phyloP scores from a whole-genome alignment of 352 stramenopile genomes.

The Pythium sukuiense region DNA sequence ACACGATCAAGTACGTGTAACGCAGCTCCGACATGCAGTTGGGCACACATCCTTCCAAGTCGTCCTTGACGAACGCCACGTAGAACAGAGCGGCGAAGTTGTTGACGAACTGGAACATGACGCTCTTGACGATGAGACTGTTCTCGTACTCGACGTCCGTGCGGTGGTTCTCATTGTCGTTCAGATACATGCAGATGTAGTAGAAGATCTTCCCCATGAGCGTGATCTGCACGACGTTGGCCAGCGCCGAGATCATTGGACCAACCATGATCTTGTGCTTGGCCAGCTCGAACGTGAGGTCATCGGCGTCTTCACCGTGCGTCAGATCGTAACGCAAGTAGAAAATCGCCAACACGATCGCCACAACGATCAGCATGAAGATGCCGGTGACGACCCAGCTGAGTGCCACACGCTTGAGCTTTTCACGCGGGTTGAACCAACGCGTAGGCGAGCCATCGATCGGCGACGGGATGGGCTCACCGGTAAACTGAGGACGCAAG shows the following conservation, averaged over 20 bases:
- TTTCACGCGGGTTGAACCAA: constrained; percentile 66
- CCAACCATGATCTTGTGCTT: constrained; percentile 66
- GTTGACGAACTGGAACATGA: constrained; percentile 96
- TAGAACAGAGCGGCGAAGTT: constrained; percentile 95
- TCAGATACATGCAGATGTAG: constrained; percentile 84
- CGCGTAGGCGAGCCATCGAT: constrained; percentile 70
- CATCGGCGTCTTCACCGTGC: constrained; percentile 54
- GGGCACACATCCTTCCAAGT: constrained; percentile 61
- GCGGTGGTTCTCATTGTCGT: constrained; percentile 93
- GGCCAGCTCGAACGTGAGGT: constrained; percentile 57
- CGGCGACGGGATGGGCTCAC: constrained; percentile 69
- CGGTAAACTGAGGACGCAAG: constrained; percentile 73
- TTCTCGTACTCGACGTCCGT: constrained; percentile 90
- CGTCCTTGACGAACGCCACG: constrained; percentile 91
- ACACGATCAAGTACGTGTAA: constrained; percentile 91
- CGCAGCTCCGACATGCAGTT: constrained; percentile 90
- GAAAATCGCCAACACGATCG: constrained; percentile 75
- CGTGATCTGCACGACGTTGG: constrained; percentile 81
- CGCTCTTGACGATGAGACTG: constrained; percentile 93
- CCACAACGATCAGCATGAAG: constrained; percentile 76
- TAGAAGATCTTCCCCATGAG: constrained; percentile 94
- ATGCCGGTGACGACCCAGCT: constrained; percentile 78
- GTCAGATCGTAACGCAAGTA: constrained; percentile 75
- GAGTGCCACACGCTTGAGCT: constrained; percentile 71
- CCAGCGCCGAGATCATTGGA: constrained; percentile 65